Percentiles rank a stretch among this genome's conserved stretches.
These are phyloP conservation scores for Tuber aestivum DNA, from an alignment of 495 filamentous ascomycete genomes.

Conservation along the genomic window DNA sequence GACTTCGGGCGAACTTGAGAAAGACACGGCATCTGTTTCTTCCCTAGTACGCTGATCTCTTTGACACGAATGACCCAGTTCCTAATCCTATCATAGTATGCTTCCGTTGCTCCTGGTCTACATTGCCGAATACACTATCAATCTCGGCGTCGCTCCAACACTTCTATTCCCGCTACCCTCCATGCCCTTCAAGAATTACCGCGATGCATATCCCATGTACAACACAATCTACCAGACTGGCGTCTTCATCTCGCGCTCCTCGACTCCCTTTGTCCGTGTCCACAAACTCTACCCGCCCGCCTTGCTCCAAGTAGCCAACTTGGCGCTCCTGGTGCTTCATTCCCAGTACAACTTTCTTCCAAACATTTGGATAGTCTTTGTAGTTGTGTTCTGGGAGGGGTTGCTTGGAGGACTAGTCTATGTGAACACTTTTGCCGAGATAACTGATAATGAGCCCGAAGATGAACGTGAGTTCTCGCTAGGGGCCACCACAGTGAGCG, in stretches of 20 bases:
- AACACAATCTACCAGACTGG: conserved; percentile 87
- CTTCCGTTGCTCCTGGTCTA: conserved; percentile 86
- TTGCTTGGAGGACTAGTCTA: conserved; percentile 86
- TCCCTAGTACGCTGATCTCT: conserved; percentile 55
- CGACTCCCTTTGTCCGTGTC: conserved; percentile 75
- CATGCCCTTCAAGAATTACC: conserved; percentile 72
- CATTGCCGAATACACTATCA: conserved; percentile 92
- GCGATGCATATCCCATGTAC: conserved; percentile 91
- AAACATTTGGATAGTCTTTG: conserved; percentile 72
- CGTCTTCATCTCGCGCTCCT: conserved; percentile 89
- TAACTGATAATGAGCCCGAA: conserved; percentile 67
- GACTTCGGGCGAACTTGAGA: conserved; percentile 50
- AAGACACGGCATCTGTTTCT: conserved; percentile 56
- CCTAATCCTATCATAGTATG: conserved; percentile 55
- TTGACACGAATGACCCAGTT: conserved; percentile 5
- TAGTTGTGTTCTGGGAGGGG: conserved; percentile 91
- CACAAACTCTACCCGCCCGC: conserved; percentile 75
- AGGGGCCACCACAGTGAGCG: conserved; percentile 83
- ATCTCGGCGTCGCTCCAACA: conserved; percentile 84
- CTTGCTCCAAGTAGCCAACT: conserved; percentile 74
- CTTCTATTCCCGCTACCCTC: conserved; percentile 72
- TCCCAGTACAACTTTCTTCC: conserved; percentile 73
- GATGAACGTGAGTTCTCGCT: conserved; percentile 86
- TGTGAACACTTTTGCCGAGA: conserved; percentile 91
- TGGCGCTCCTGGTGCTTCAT: conserved; percentile 66